Percentiles rank a stretch among this genome's conserved stretches.
These are phyloP conservation scores for Syncephalastrum monosporum DNA, from an alignment of 371 early-diverging fungal species.

Conservation along the genomic window DNA sequence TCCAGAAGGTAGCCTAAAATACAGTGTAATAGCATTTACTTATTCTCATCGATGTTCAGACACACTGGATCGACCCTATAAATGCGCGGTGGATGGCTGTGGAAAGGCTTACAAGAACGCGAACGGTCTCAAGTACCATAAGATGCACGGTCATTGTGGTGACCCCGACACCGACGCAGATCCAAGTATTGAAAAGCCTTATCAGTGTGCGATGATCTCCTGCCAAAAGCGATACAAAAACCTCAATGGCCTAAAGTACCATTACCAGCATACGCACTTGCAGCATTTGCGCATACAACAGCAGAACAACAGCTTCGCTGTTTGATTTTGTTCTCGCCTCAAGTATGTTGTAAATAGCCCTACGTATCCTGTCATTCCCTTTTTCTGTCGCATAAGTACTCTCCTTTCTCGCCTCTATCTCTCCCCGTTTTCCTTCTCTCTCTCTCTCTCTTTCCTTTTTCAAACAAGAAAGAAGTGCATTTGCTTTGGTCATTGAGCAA, in stretches of 20 bases:
- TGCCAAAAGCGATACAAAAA: constrained; percentile 96
- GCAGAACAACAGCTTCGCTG: neutral
- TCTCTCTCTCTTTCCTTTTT: too few species aligned
- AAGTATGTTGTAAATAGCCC: too few species aligned
- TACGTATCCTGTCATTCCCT: too few species aligned
- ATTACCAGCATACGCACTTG: constrained; percentile 67
- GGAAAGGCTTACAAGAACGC: constrained; percentile 17
- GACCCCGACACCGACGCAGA: constrained; percentile 29
- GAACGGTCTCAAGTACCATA: constrained; percentile 17
- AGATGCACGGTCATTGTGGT: constrained; percentile 13
- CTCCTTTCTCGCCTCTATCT: too few species aligned
- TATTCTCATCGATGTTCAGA: constrained; percentile 55
- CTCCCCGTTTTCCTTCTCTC: too few species aligned
- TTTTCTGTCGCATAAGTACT: too few species aligned
- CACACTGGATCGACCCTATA: constrained; percentile 69
- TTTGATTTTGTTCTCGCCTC: neutral
- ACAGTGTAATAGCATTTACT: constrained; percentile 82
- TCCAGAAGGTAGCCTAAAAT: constrained; percentile 95
- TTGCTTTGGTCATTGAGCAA: too few species aligned
- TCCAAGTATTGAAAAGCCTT: constrained; percentile 64
- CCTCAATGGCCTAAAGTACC: constrained; percentile 94
- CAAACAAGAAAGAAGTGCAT: too few species aligned
- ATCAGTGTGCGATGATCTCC: constrained; percentile 71
- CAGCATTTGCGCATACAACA: constrained; percentile 19
- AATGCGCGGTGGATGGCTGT: constrained; percentile 24